phyloP scores from a whole-genome alignment of 495 filamentous ascomycete genomes.

The Penicillium goetzii region DNA sequence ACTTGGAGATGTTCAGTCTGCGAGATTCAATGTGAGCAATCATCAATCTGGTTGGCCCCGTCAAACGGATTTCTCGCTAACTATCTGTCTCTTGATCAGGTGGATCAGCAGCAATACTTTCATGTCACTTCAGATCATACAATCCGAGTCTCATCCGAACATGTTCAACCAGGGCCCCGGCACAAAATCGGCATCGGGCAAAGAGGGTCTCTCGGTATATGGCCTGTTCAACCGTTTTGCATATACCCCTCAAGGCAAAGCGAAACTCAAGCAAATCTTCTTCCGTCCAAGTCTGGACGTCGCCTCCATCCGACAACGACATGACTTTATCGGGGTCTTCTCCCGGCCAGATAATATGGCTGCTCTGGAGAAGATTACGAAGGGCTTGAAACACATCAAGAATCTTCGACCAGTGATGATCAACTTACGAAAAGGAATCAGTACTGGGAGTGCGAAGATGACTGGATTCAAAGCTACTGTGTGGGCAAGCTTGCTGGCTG shows the following conservation, averaged over 20 bases:
- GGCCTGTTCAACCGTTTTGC: constrained; percentile 81
- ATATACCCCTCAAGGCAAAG: constrained; percentile 79
- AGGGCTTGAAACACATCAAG: constrained; percentile 71
- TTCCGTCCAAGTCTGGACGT: constrained; percentile 76
- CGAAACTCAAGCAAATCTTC: constrained; percentile 78
- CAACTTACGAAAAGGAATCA: constrained; percentile 76
- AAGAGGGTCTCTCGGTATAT: constrained; percentile 88
- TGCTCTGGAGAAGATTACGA: constrained; percentile 58
- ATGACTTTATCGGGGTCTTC: constrained; percentile 69
- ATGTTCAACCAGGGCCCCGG: constrained; percentile 78
- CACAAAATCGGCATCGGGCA: constrained; percentile 68
- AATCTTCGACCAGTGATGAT: constrained; percentile 74
- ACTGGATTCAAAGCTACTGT: constrained; percentile 65
- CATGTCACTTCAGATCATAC: constrained; percentile 81
- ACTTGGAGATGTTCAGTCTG: constrained; percentile 78
- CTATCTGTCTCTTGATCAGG: constrained; percentile 41
- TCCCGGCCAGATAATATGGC: constrained; percentile 70
- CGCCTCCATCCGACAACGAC: constrained; percentile 70
- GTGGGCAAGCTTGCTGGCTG: constrained; percentile 68
- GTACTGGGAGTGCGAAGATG: constrained; percentile 59
- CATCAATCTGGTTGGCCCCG: too few species aligned
- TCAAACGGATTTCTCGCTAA: not conserved
- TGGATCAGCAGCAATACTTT: constrained; percentile 83
- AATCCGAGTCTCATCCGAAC: constrained; percentile 83
- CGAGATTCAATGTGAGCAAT: constrained; percentile 68